These are phyloP conservation scores for Malus orientalis DNA, from an alignment of 306 rosid species.

Conservation along the genomic window DNA sequence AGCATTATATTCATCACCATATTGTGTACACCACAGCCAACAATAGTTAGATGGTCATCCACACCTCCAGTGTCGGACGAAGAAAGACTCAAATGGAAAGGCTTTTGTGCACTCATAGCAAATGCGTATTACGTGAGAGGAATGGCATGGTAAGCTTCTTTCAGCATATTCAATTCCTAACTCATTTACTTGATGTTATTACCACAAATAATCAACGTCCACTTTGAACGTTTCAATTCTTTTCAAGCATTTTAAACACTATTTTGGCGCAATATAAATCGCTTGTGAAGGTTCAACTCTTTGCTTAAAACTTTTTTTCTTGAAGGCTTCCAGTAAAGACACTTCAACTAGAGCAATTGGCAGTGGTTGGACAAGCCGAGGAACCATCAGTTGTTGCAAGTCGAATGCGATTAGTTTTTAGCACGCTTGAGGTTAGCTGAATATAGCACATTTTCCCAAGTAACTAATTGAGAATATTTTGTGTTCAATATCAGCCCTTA, in stretches of 20 bases:
- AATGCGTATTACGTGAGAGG: slow-evolving; percentile 88
- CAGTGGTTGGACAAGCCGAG: slow-evolving; percentile 82
- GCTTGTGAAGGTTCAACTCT: neutral
- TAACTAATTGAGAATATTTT: neutral
- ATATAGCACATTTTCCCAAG: neutral
- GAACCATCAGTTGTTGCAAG: slow-evolving; percentile 88
- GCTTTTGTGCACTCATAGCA: slow-evolving; percentile 91
- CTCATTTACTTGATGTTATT: neutral
- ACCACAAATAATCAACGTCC: neutral
- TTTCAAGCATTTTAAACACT: neutral
- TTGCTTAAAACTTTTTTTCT: slow-evolving; percentile 1
- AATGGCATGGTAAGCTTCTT: slow-evolving; percentile 88
- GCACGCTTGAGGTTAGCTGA: slow-evolving; percentile 84
- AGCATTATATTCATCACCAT: slow-evolving; percentile 91
- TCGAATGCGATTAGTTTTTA: slow-evolving; percentile 78
- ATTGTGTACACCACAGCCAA: slow-evolving; percentile 93
- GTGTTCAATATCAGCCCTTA: neutral
- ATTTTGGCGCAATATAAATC: neutral
- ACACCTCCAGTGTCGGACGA: slow-evolving; percentile 83
- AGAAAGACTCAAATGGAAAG: slow-evolving; percentile 91
- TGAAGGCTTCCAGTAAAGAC: slow-evolving; percentile 96
- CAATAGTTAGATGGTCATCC: slow-evolving; percentile 93
- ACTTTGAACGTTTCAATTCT: neutral
- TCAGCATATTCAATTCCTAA: neutral
- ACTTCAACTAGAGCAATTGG: slow-evolving; percentile 93